Percentiles rank a stretch among this genome's conserved stretches.
phyloP scores from a whole-genome alignment of 2,329 filamentous ascomycete species.

The Fusarium circinatum region DNA sequence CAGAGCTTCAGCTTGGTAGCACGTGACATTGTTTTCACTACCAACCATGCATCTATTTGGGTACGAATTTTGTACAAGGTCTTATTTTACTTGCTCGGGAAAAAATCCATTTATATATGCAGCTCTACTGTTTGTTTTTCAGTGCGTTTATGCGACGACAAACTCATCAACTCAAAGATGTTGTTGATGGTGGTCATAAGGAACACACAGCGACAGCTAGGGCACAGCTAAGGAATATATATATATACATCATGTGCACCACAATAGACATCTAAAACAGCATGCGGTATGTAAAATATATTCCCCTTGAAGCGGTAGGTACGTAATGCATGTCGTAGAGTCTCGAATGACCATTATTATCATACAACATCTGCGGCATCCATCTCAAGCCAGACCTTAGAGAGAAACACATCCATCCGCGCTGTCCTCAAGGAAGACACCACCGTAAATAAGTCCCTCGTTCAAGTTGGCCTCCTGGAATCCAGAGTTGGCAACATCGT shows the following conservation, averaged over 20 bases:
- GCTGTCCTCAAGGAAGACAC: constrained; percentile 65
- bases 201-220: no score
- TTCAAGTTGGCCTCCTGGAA: constrained; percentile 60
- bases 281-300: neutral
- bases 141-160: neutral
- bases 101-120: neutral
- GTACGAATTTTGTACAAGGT: neutral
- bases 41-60: neutral
- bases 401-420: constrained; percentile 49
- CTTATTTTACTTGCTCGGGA: neutral
- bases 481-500: constrained; percentile 59
- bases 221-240: neutral
- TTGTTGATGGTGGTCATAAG: neutral
- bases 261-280: neutral
- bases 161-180: neutral
- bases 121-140: neutral
- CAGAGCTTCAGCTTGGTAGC: neutral
- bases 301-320: neutral
- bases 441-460: constrained; percentile 63
- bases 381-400: neutral
- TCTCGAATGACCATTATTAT: neutral
- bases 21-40: neutral
- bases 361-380: neutral
- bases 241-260: neutral
- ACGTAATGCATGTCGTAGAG: neutral